Conservation (phyloP, 495 filamentous ascomycete genomes). For the Daldinia concentrica region DNA sequence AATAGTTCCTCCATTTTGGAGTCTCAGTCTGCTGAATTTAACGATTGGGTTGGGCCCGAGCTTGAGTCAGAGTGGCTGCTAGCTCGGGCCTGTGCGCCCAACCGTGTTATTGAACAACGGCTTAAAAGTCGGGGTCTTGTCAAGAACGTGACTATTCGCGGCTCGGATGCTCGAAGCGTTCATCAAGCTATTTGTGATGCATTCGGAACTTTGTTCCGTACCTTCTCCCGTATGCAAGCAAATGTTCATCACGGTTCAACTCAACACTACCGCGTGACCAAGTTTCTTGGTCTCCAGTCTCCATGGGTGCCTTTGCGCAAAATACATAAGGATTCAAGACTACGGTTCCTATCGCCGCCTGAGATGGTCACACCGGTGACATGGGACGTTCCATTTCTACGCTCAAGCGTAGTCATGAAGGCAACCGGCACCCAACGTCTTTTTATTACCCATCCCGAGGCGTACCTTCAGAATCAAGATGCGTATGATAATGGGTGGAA, state of each 20-base stretch:
- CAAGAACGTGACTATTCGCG: conserved; percentile 64
- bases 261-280: conserved; percentile 45
- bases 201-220: conserved; percentile 63
- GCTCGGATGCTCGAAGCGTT: conserved; percentile 67
- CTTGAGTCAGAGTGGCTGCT: conserved; percentile 62
- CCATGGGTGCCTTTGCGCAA: conserved; percentile 76
- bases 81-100: conserved; percentile 65
- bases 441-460: conserved; percentile 71
- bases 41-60: conserved; percentile 58
- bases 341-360: conserved; percentile 69
- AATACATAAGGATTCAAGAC: conserved; percentile 69
- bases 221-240: conserved; percentile 47
- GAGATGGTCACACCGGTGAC: conserved; percentile 73
- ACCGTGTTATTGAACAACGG: conserved; percentile 65
- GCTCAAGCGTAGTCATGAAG: conserved; percentile 71
- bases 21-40: conserved; percentile 54
- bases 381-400: conserved; percentile 73
- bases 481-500: conserved; percentile 63
- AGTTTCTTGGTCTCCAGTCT: conserved; percentile 61
- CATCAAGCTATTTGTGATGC: conserved; percentile 64
- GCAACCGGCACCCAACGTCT: conserved; percentile 65
- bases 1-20: conserved; percentile 54
- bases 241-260: conserved; percentile 45
- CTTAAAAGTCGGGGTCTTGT: conserved; percentile 74
- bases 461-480: conserved; percentile 67